Evolutionary conservation across 495 filamentous ascomycete genomes (phyloP).

Genomic region (Cetradonia linearis): DNA sequence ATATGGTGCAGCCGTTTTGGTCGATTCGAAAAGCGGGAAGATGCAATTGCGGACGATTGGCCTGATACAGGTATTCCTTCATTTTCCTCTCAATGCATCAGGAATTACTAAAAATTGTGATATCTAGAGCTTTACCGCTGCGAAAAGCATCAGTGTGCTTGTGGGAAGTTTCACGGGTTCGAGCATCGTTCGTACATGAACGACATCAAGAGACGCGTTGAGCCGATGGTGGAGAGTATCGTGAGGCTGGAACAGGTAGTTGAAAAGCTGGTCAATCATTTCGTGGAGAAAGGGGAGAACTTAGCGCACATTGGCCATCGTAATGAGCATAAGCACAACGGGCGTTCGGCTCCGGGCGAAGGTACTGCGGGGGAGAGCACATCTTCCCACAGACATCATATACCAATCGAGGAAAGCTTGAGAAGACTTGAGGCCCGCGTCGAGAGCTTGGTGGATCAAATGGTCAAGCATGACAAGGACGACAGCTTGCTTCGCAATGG

Average conservation of each 20-base stretch:
- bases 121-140: constrained; percentile 4
- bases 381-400: background rate
- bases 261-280: constrained; percentile 3
- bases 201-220: constrained; percentile 8
- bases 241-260: constrained; percentile 4
- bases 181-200: background rate
- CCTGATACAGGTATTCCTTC: background rate
- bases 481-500: background rate
- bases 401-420: constrained; percentile 5
- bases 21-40: constrained; percentile 3
- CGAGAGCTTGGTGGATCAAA: constrained; percentile 1
- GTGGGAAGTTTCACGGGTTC: background rate
- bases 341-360: background rate
- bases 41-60: constrained; percentile 9
- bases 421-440: background rate
- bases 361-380: background rate
- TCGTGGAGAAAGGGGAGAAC: background rate
- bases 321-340: background rate
- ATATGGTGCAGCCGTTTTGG: constrained; percentile 9
- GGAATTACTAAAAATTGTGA: background rate
- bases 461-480: background rate
- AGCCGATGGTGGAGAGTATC: constrained; percentile 8
- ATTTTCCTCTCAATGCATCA: background rate
- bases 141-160: constrained; percentile 2
- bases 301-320: background rate